phyloP scores from a whole-genome alignment of 1,284 basidiomycete genomes.

The Thecaphora frezii region DNA sequence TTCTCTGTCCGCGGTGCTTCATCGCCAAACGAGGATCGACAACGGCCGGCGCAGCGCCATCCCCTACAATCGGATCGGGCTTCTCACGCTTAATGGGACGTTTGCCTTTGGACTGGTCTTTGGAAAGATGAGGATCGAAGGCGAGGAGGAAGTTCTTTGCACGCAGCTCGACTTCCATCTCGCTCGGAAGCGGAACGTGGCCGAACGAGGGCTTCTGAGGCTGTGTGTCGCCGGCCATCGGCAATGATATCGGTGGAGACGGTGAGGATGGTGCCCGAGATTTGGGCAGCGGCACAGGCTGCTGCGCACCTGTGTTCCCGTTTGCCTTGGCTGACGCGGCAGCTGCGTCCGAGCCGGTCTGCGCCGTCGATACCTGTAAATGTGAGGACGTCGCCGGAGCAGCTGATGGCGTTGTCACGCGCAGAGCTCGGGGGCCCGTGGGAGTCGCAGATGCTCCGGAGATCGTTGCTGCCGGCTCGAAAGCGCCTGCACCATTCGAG shows the following conservation, averaged over 20 bases:
- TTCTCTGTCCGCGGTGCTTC: background rate
- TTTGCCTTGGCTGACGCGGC: background rate
- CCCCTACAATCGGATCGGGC: slow-evolving; percentile 10
- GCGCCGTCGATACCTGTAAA: too few species aligned
- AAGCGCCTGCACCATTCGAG: too few species aligned
- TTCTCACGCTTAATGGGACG: slow-evolving; percentile 12
- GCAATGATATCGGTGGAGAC: background rate
- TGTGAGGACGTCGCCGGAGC: too few species aligned
- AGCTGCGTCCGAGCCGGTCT: too few species aligned
- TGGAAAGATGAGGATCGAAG: slow-evolving; percentile 4
- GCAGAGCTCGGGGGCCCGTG: too few species aligned
- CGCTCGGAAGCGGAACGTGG: slow-evolving; percentile 34
- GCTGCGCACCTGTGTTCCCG: background rate
- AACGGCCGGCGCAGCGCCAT: slow-evolving; percentile 2
- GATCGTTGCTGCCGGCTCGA: too few species aligned
- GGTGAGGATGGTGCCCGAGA: too few species aligned
- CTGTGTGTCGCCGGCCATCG: too few species aligned
- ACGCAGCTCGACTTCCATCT: slow-evolving; percentile 20
- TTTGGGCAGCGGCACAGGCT: too few species aligned
- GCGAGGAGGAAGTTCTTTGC: slow-evolving; percentile 11
- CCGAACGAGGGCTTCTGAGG: slow-evolving; percentile 17
- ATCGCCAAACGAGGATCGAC: slow-evolving; percentile 3
- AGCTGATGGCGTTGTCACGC: too few species aligned
- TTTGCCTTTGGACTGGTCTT: slow-evolving; percentile 5
- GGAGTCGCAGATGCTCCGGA: too few species aligned